Conservation (phyloP, 148 eudicot genomes). For the Mesembryanthemum crystallinum region DNA sequence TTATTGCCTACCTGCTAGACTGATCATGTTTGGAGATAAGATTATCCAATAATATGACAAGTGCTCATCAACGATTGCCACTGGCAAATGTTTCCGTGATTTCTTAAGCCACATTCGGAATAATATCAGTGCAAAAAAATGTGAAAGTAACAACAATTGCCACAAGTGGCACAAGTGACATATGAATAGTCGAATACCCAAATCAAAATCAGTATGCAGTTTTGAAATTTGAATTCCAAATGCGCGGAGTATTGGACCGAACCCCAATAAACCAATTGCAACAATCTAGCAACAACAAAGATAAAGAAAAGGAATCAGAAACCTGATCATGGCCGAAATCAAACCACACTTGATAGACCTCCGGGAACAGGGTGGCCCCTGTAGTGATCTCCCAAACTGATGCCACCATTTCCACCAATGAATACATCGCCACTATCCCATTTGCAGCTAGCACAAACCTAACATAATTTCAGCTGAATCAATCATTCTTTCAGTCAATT, state of each 20-base stretch:
- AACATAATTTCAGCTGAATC: background rate
- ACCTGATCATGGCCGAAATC: conserved; percentile 93
- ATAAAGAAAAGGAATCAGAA: background rate
- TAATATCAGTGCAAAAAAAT: too few relatives aligned
- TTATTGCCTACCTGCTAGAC: too few relatives aligned
- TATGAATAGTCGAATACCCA: too few relatives aligned
- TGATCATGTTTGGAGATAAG: too few relatives aligned
- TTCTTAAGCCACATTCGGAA: too few relatives aligned
- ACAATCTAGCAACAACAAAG: background rate
- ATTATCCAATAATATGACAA: too few relatives aligned
- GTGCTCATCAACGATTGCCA: too few relatives aligned
- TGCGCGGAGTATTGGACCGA: background rate
- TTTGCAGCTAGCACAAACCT: conserved; percentile 68
- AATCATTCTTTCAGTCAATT: background rate
- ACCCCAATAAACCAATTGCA: background rate
- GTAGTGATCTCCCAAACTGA: conserved; percentile 77
- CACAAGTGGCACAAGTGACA: background rate
- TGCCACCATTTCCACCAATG: conserved; percentile 74
- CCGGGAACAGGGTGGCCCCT: conserved; percentile 63
- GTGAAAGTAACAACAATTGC: conserved; percentile 2
- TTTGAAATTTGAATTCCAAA: conserved; percentile 19
- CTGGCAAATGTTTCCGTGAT: too few relatives aligned
- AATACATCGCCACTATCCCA: conserved; percentile 69
- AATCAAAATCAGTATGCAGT: background rate
- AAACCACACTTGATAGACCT: conserved; percentile 73